Percentiles rank a stretch among this genome's conserved stretches.
Evolutionary conservation across 306 rosid species (phyloP).

Genomic region (Gleditsia sinensis): DNA sequence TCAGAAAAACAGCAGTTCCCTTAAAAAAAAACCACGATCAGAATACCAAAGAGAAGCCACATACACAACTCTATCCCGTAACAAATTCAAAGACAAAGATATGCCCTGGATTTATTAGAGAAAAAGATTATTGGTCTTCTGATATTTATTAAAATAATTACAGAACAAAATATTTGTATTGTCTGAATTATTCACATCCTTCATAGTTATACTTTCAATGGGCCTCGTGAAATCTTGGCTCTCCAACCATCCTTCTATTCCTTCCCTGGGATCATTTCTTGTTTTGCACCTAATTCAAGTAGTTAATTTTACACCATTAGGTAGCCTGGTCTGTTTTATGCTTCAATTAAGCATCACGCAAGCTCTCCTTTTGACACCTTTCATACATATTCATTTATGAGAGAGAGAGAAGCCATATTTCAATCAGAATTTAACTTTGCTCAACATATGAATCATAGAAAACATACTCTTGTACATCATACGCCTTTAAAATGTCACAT

Average conservation of each 20-base stretch:
- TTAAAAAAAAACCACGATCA: too few relatives aligned
- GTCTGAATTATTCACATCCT: neutral
- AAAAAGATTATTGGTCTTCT: neutral
- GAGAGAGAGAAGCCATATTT: neutral
- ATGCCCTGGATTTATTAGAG: too few relatives aligned
- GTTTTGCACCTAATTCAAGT: neutral
- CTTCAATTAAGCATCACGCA: neutral
- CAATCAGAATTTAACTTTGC: neutral
- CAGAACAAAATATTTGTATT: neutral
- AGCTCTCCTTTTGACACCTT: neutral
- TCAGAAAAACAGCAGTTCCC: too few relatives aligned
- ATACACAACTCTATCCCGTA: too few relatives aligned
- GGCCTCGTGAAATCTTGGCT: neutral
- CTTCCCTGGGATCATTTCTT: neutral
- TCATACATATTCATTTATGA: neutral
- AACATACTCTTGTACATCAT: slow-evolving; percentile 14
- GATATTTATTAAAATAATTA: neutral
- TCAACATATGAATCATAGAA: neutral
- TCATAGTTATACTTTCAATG: neutral
- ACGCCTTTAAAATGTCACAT: slow-evolving; percentile 9
- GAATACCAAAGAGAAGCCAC: too few relatives aligned
- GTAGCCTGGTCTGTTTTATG: neutral
- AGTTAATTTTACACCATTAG: slow-evolving; percentile 1
- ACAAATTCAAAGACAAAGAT: too few relatives aligned
- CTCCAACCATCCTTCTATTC: neutral